Base-by-base conservation (phyloP, 1,139 yeast species). In the Candida tunisiensis region DNA sequence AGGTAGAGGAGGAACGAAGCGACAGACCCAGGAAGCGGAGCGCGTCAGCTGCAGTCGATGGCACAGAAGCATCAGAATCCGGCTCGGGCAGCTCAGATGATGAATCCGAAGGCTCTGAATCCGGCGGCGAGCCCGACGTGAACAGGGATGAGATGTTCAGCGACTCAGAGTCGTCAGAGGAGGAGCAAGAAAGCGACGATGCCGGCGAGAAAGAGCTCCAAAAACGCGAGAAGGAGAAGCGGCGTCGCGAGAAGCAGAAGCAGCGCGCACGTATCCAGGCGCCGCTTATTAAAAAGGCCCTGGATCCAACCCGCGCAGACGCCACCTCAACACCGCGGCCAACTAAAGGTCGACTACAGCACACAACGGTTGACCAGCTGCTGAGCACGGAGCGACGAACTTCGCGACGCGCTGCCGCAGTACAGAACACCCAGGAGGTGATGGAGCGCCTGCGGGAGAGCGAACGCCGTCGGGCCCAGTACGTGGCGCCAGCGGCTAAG, bases 331-430 rank as follows among this genome's bases (percentile, higher is more conserved):
- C 29, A 28, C 27, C 38, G 5, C 14, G 10, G 13, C 19, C 14
- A 7, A 4, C n/a, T 23, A 25, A 15, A 26, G 34, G 33, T 27
- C 34, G 33, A 30, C 33, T 26, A 31, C 36, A 16, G 37, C 41
- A 34, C 15, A 34, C 27, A 31, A 47, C 38, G 42, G 47, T 38
- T 31, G 55, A 34, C 36, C 53, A 31, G 47, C 51, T 25, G 63
- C 74, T 3, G 70, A 70, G 30, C 55, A 85, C 44, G 0, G 72
- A 70, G 16, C 61, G 93, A 41, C 62, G 96, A 39, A 67, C 79
- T 1, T 80, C 94, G 0, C 66, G 82, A 9, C 67, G 98, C 47
- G 58, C 70, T 3, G 68, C 93, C 0, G 91, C 92, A 0, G 65
- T 82, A 5, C 74, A 73, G 38, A 83, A 72, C 44, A 83, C 82